These are phyloP conservation scores for Metarhizium robertsii DNA, from an alignment of 2,329 filamentous ascomycete genomes.

Conservation along the genomic window DNA sequence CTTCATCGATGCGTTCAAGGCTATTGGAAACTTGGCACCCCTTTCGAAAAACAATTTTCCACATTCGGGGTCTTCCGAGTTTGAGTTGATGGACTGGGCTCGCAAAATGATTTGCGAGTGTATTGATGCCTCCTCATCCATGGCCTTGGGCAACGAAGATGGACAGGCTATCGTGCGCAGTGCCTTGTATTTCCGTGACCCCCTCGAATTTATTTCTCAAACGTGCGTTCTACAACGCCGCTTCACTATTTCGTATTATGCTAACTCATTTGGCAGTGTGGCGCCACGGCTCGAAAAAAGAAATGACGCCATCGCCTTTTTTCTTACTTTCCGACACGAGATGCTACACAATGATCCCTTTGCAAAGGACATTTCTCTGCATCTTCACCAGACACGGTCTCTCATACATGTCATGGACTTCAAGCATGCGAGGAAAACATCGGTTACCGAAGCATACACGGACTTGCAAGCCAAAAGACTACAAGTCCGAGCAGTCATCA, in stretches of 20 bases:
- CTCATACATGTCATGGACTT: conserved; percentile 7
- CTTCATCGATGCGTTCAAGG: background rate
- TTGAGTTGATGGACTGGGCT: background rate
- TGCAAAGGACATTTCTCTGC: background rate
- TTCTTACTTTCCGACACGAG: conserved; percentile 6
- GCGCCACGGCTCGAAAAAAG: conserved; percentile 3
- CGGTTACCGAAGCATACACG: background rate
- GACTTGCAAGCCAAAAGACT: background rate
- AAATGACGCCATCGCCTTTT: background rate
- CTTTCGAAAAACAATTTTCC: background rate
- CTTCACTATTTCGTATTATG: background rate
- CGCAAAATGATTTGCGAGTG: background rate
- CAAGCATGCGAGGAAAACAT: background rate
- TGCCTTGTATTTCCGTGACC: background rate
- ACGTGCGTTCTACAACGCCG: conserved; percentile 1
- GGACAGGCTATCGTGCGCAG: background rate
- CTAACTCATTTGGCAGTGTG: conserved; percentile 6
- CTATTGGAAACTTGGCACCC: background rate
- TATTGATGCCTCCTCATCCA: background rate
- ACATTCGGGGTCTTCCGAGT: background rate
- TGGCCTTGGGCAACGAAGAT: conserved; percentile 2
- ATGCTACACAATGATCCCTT: conserved; percentile 3
- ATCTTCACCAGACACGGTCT: conserved; percentile 5
- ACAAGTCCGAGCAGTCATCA: background rate
- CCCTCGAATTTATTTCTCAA: conserved; percentile 3